Base-by-base conservation (phyloP, 768 basidiomycete species). In the Rubroboletus pulcherrimus region DNA sequence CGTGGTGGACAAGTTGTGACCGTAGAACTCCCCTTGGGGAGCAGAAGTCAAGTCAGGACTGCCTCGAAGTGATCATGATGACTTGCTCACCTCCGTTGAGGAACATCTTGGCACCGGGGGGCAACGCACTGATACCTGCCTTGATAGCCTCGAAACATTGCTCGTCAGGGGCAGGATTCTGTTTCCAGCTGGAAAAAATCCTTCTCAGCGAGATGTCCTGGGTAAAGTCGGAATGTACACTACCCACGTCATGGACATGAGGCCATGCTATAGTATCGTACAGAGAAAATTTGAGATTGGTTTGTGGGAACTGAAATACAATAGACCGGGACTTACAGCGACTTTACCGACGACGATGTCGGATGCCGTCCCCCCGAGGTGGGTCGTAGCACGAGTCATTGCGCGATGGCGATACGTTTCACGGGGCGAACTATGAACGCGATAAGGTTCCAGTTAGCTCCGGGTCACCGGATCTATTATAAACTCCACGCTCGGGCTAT, bases 81-180 rank as follows among this genome's bases (percentile, higher is more conserved):
- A 21, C 29, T 4, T 9, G 24, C 71, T 11, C 58, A 76, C 81
- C 78, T 62, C 75, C 78, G 61, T 83, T 83, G 59, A 85, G 56
- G 46, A 82, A 58, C 63, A 80, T 75, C 63, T 81, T 81, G 33
- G 67, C 69, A 15, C 76, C 79, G 0, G 71, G 58, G 1, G 78
- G 77, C 34, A 78, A 62, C 0, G 72, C 66, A 37, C 77, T 73
- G 54, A 81, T 62, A 6, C 76, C 77, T 11, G 77, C 77, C 64
- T 81, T 82, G 72, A 88, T 85, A 2, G 82, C 73, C 21, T 78
- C 81, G 57, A 89, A 86, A 9, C 79, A 80, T 34, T 81, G 75
- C 51, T 83, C 83, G 53, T 88, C 85, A 2, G 81, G 71, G 34
- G 77, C 68, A 10, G 75, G 73, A 17, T 63, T 68, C 10, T 77